These are phyloP conservation scores for Bryum argenteum DNA, from an alignment of 225 moss, liverwort and hornwort species.

Conservation along the genomic window DNA sequence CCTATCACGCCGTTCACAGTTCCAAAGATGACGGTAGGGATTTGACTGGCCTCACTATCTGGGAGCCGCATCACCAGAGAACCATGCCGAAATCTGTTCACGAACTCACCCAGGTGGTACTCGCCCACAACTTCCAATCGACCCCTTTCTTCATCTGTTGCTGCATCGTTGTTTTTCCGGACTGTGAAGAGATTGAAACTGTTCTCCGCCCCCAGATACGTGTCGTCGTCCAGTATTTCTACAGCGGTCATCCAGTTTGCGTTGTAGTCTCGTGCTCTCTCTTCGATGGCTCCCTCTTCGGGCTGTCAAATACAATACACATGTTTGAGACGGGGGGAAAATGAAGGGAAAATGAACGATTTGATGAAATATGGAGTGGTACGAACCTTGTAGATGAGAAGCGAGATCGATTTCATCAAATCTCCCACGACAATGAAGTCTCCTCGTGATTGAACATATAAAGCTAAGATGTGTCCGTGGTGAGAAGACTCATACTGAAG, in stretches of 20 bases:
- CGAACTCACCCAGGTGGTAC: slow-evolving; percentile 94
- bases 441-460: slow-evolving; percentile 92
- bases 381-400: slow-evolving; percentile 94
- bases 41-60: slow-evolving; percentile 89
- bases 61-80: slow-evolving; percentile 95
- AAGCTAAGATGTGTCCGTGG: slow-evolving; percentile 92
- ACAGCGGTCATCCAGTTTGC: slow-evolving; percentile 99
- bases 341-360: background rate
- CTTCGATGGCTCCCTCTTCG: slow-evolving; percentile 95
- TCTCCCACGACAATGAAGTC: slow-evolving; percentile 97
- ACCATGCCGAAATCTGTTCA: slow-evolving; percentile 95
- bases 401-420: slow-evolving; percentile 96
- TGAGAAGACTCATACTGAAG: slow-evolving; percentile 89
- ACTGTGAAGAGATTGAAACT: slow-evolving; percentile 97
- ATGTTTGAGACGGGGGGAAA: too few species aligned
- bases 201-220: slow-evolving; percentile 90
- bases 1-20: slow-evolving; percentile 96
- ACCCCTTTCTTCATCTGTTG: slow-evolving; percentile 95
- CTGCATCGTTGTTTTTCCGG: slow-evolving; percentile 93
- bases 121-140: slow-evolving; percentile 93
- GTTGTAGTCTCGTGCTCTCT: slow-evolving; percentile 93
- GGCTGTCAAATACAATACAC: slow-evolving; percentile 56
- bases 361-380: background rate
- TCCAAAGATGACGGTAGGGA: slow-evolving; percentile 93
- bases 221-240: slow-evolving; percentile 95